A percentile compares a stretch with the other conserved stretches of the same genome.
Evolutionary conservation across 345 rosid genomes (phyloP).

Genomic region (Populus tremula): DNA sequence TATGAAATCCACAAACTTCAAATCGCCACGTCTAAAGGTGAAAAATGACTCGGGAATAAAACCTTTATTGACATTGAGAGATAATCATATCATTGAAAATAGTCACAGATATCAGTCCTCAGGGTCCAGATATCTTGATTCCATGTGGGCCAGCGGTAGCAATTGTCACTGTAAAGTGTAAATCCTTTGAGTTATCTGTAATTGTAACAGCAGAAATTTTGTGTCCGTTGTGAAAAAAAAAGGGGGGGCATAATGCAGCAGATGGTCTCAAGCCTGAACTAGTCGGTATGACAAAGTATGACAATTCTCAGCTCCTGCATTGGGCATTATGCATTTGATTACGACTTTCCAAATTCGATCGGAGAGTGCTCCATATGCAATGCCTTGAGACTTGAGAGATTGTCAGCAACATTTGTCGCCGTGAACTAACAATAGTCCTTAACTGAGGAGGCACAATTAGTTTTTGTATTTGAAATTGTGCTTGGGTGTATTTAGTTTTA

Average conservation of each 20-base stretch:
- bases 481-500: no score
- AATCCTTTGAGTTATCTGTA: no score
- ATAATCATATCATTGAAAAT: not conserved
- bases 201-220: not conserved
- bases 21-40: constrained; percentile 1
- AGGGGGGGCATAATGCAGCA: not conserved
- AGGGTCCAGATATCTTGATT: not conserved
- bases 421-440: not conserved
- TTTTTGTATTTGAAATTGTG: no score
- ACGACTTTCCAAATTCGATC: not conserved
- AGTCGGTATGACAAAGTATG: not conserved
- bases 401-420: not conserved
- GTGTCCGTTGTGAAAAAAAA: no score
- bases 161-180: not conserved
- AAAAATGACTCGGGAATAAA: not conserved
- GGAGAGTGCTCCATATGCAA: not conserved
- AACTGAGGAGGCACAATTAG: no score
- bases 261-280: not conserved
- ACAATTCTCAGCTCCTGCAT: not conserved
- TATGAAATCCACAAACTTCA: not conserved
- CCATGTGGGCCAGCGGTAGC: not conserved
- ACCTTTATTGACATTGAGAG: not conserved
- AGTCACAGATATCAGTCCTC: not conserved
- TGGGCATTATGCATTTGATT: not conserved
- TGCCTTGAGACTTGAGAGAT: not conserved